Evolutionary conservation across 1,139 yeast species (phyloP).

Genomic region (Diutina ranongensis): DNA sequence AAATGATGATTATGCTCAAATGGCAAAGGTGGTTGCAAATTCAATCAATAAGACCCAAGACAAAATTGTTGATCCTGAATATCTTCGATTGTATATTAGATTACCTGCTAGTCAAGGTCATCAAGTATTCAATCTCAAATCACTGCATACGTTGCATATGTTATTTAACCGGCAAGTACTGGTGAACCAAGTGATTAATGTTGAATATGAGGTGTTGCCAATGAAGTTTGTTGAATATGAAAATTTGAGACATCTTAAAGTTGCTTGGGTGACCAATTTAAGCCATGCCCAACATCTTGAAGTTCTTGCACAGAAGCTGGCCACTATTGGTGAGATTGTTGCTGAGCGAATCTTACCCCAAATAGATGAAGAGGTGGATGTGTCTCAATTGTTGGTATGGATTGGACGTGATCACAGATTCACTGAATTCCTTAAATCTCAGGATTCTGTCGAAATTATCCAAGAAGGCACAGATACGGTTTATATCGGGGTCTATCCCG

Average conservation of each 20-base stretch:
- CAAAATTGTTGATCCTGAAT: slow-evolving; percentile 41
- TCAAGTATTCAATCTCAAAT: slow-evolving; percentile 32
- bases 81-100: slow-evolving; percentile 50
- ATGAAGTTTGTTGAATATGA: slow-evolving; percentile 72
- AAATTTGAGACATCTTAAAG: slow-evolving; percentile 50
- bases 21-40: not conserved
- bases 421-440: slow-evolving; percentile 25
- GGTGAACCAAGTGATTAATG: slow-evolving; percentile 33
- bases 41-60: slow-evolving; percentile 10
- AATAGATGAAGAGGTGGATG: slow-evolving; percentile 32
- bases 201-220: slow-evolving; percentile 68
- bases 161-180: slow-evolving; percentile 38
- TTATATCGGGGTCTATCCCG: slow-evolving; percentile 34
- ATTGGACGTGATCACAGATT: slow-evolving; percentile 34
- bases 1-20: not conserved
- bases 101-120: slow-evolving; percentile 39
- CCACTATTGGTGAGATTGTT: slow-evolving; percentile 46
- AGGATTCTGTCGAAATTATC: slow-evolving; percentile 23
- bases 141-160: slow-evolving; percentile 29
- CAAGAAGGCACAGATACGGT: slow-evolving; percentile 22
- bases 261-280: slow-evolving; percentile 53
- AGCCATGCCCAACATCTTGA: slow-evolving; percentile 61
- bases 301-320: slow-evolving; percentile 52
- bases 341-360: slow-evolving; percentile 40
- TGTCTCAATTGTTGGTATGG: slow-evolving; percentile 45